Evolutionary conservation across 495 filamentous ascomycete species (phyloP).

Genomic region (Aspergillus baeticus): DNA sequence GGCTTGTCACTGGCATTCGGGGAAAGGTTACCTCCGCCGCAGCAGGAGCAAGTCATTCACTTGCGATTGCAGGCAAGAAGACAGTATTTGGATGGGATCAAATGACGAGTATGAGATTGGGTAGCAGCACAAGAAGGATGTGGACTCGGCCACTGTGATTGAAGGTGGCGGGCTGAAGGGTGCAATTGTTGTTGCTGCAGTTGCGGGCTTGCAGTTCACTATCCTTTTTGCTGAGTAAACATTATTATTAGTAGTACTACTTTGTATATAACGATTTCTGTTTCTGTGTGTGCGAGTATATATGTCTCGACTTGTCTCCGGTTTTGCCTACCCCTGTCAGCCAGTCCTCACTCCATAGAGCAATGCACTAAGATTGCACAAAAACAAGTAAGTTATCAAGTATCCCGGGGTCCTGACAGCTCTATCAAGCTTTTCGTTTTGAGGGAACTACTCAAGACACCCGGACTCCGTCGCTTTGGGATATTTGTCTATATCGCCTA

Average conservation of each 20-base stretch:
- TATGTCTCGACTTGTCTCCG: background rate
- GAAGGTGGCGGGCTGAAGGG: constrained; percentile 60
- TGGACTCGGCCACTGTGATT: constrained; percentile 58
- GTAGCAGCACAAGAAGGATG: constrained; percentile 58
- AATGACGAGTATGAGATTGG: constrained; percentile 67
- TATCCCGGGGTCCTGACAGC: too few relatives aligned
- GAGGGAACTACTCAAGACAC: background rate
- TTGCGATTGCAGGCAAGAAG: constrained; percentile 59
- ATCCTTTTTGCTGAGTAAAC: constrained; percentile 45
- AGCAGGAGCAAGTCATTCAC: constrained; percentile 55
- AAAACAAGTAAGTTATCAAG: too few relatives aligned
- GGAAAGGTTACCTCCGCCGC: constrained; percentile 32
- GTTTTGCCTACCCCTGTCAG: too few relatives aligned
- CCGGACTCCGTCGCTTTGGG: too few relatives aligned
- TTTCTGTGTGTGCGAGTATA: background rate
- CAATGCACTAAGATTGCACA: too few relatives aligned
- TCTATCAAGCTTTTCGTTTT: too few relatives aligned
- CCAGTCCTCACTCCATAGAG: too few relatives aligned
- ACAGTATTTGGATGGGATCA: constrained; percentile 69
- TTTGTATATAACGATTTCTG: background rate
- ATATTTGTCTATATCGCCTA: too few relatives aligned
- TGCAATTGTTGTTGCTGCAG: constrained; percentile 56
- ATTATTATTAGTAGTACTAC: background rate
- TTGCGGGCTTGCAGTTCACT: constrained; percentile 66
- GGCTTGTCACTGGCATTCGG: constrained; percentile 29